Percentiles rank a stretch among this genome's conserved stretches.
These are phyloP conservation scores for Pestalotiopsis sp. DNA, from an alignment of 2,329 filamentous ascomycete genomes.

Conservation along the genomic window DNA sequence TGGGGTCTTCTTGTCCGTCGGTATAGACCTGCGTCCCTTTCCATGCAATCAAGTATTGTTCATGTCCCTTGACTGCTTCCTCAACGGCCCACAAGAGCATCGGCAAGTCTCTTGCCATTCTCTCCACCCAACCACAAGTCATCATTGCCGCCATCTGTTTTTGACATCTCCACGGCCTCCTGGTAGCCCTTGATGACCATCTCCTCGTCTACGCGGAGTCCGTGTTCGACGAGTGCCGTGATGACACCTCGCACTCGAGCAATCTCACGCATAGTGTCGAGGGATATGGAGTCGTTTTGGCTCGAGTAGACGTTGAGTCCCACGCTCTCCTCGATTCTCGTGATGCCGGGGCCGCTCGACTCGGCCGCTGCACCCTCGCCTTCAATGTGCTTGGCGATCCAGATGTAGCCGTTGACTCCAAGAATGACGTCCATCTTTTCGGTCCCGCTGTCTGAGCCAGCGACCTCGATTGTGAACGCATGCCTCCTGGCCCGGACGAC, in stretches of 20 bases:
- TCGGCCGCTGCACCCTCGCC: slow-evolving; percentile 48
- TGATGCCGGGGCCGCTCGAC: slow-evolving; percentile 62
- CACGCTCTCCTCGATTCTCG: slow-evolving; percentile 83
- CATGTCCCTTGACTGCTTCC: slow-evolving; percentile 14
- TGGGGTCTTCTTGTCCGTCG: neutral
- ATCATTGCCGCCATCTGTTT: slow-evolving; percentile 56
- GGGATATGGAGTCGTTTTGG: slow-evolving; percentile 84
- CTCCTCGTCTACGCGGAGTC: slow-evolving; percentile 85
- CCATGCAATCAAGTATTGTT: neutral
- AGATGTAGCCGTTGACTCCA: slow-evolving; percentile 96
- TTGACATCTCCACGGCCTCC: slow-evolving; percentile 73
- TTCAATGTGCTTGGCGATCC: slow-evolving; percentile 83
- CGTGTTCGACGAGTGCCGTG: slow-evolving; percentile 77
- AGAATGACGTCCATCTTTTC: slow-evolving; percentile 81
- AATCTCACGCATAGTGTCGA: slow-evolving; percentile 83
- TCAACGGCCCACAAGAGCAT: slow-evolving; percentile 34
- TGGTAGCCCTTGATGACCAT: slow-evolving; percentile 82
- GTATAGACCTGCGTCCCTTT: neutral
- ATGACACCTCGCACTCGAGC: slow-evolving; percentile 80
- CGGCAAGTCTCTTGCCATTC: slow-evolving; percentile 50
- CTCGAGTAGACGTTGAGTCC: slow-evolving; percentile 88
- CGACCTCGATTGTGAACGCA: slow-evolving; percentile 75
- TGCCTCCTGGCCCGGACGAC: slow-evolving; percentile 84
- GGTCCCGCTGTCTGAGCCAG: slow-evolving; percentile 32
- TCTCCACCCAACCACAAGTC: slow-evolving; percentile 62